These are phyloP conservation scores for Zygosaccharomyces sapae DNA, from an alignment of 1,139 yeast genomes.

Conservation along the genomic window DNA sequence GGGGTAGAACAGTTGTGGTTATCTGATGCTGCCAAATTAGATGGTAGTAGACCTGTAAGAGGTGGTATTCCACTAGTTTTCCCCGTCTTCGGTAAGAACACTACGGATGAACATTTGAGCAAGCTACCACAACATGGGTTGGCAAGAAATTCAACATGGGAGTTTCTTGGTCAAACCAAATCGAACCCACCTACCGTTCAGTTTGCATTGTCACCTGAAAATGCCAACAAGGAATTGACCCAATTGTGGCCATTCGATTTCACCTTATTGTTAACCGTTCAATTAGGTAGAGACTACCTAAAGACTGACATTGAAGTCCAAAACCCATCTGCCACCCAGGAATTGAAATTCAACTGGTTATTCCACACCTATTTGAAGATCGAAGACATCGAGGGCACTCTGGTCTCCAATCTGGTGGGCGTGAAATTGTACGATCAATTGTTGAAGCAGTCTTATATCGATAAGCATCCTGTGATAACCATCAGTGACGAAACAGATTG, in stretches of 20 bases:
- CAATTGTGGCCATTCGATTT: conserved; percentile 68
- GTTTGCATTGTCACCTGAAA: conserved; percentile 84
- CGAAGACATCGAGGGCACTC: conserved; percentile 69
- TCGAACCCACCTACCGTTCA: conserved; percentile 66
- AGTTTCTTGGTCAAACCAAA: conserved; percentile 77
- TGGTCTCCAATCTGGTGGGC: conserved; percentile 74
- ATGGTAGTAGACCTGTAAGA: conserved; percentile 88
- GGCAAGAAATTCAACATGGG: conserved; percentile 88
- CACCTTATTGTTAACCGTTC: conserved; percentile 67
- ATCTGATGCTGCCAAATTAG: conserved; percentile 71
- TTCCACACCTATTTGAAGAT: conserved; percentile 88
- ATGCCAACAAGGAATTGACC: conserved; percentile 53
- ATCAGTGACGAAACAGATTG: conserved; percentile 81
- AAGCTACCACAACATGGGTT: conserved; percentile 91
- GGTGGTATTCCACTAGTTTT: conserved; percentile 97
- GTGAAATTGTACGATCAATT: conserved; percentile 72
- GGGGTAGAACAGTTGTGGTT: conserved; percentile 74
- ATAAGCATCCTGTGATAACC: conserved; percentile 66
- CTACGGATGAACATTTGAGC: conserved; percentile 36
- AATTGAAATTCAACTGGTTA: conserved; percentile 86
- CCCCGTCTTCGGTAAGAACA: conserved; percentile 85
- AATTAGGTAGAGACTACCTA: conserved; percentile 51
- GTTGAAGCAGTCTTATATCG: conserved; percentile 55
- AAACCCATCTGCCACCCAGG: conserved; percentile 51
- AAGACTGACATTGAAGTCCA: conserved; percentile 69